A percentile compares a stretch with the other conserved stretches of the same genome.
These are phyloP conservation scores for Hordeum vulgare DNA, from an alignment of 176 grass and related monocot genomes.

Conservation along the genomic window DNA sequence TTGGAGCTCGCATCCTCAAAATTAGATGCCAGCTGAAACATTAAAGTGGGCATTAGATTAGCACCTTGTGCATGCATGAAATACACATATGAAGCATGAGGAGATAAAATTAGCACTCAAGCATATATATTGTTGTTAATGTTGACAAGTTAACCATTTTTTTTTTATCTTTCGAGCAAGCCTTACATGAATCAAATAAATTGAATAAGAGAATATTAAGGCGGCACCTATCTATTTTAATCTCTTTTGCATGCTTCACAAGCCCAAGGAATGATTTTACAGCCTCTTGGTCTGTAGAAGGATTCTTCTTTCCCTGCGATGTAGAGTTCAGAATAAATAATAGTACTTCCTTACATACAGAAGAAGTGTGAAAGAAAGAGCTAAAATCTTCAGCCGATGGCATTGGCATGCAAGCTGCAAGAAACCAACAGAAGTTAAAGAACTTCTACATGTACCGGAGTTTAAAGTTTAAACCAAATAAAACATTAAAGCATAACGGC, in stretches of 20 bases:
- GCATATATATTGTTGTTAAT: not conserved
- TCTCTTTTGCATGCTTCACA: slow-evolving; percentile 67
- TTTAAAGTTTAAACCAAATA: not conserved
- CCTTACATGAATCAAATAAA: not conserved
- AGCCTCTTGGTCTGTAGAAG: slow-evolving; percentile 56
- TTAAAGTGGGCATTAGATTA: slow-evolving; percentile 12
- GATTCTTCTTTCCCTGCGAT: slow-evolving; percentile 91
- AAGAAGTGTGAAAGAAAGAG: slow-evolving; percentile 12
- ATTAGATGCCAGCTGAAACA: slow-evolving; percentile 87
- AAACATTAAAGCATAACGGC: not conserved
- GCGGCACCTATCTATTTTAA: slow-evolving; percentile 72
- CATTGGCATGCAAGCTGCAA: not conserved
- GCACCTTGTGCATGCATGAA: not conserved
- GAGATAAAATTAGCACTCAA: not conserved
- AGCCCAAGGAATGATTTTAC: slow-evolving; percentile 70
- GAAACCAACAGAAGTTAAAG: not conserved
- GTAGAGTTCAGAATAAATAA: not conserved
- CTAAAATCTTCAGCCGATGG: not conserved
- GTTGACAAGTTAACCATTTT: not conserved
- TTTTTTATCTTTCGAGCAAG: not conserved
- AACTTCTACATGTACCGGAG: not conserved
- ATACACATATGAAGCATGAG: not conserved
- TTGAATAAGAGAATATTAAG: not conserved
- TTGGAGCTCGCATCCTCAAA: slow-evolving; percentile 78
- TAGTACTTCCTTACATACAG: not conserved